phyloP scores from a whole-genome alignment of 768 basidiomycete genomes.

The Peribolospora kevripleyi region DNA sequence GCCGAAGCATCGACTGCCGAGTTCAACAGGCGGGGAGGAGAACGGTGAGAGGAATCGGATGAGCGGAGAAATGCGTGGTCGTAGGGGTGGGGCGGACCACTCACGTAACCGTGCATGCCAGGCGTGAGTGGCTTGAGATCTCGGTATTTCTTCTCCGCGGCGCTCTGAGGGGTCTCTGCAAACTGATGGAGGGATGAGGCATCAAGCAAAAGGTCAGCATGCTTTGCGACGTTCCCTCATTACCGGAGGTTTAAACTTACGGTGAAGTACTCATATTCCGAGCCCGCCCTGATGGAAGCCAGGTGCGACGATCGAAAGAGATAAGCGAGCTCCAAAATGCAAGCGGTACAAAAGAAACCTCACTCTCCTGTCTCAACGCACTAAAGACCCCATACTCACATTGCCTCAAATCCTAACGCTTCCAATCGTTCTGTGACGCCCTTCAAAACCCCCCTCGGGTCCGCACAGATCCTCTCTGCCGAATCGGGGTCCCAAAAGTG shows the following conservation, averaged over 20 bases:
- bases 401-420: slow-evolving; percentile 33
- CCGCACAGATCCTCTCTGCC: slow-evolving; percentile 45
- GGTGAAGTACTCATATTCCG: slow-evolving; percentile 53
- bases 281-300: slow-evolving; percentile 29
- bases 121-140: slow-evolving; percentile 59
- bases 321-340: background rate
- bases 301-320: background rate
- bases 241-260: background rate
- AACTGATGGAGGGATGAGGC: slow-evolving; percentile 3
- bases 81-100: too few relatives aligned
- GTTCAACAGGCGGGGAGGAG: too few relatives aligned
- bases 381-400: slow-evolving; percentile 9
- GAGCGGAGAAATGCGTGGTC: too few relatives aligned
- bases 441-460: slow-evolving; percentile 62
- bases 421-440: slow-evolving; percentile 30
- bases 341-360: background rate
- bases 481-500: slow-evolving; percentile 77
- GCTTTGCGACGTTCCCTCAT: too few relatives aligned
- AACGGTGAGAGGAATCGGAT: too few relatives aligned
- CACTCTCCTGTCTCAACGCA: slow-evolving; percentile 11
- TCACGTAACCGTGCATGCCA: slow-evolving; percentile 87
- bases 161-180: slow-evolving; percentile 52
- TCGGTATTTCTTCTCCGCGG: slow-evolving; percentile 51
- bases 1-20: background rate
- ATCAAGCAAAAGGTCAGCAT: slow-evolving; percentile 1